Base-by-base conservation (phyloP, 108 stramenopile genomes). In the Nitzschia putrida region DNA sequence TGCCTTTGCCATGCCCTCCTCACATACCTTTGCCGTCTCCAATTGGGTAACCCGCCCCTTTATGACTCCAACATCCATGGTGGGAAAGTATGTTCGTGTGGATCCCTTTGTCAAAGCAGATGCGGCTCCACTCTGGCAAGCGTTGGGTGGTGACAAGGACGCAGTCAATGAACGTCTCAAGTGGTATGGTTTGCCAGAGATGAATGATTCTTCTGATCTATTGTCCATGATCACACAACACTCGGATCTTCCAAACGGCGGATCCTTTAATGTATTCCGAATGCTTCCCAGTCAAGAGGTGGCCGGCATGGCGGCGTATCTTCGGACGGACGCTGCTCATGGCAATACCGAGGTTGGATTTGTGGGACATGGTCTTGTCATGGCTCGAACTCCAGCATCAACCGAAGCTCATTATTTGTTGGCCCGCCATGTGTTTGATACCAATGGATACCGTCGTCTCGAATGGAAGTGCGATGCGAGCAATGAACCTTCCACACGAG, bases 331-430 rank as follows among this genome's bases (percentile, higher is more conserved):
- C 14, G 21, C 44, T 16, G 44, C n/a, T 3, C 63, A 64, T 25
- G 63, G 63, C 1, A 64, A 18, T 1, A 64, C 63, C 44, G 63
- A 64, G 45, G 44, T 64, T 2, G 63, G 44, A 9, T 23, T 25
- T 24, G 63, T 64, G 43, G 63, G 38, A 21, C 63, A 64, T 22
- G 63, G 63, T 13, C 43, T 16, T n/a, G 63, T 44, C 63, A 45
- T 64, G 63, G 63, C 63, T 8, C 43, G 24, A 22, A 64, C 44
- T 1, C 43, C 45, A 1, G 63, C 63, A 20, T 34, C 63, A 5
- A 64, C 63, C 21, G 63, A 64, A 64, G 63, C 63, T 14, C 63
- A 64, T 47, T 64, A 64, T 64, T 64, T 43, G 44, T 49, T 64
- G 45, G 44, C 44, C 4, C 43, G 22, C 0, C 63, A 64, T 23